A percentile compares a stretch with the other conserved stretches of the same genome.
Evolutionary conservation across 2,329 filamentous ascomycete species (phyloP).

Genomic region (Hymenoscyphus albidus): DNA sequence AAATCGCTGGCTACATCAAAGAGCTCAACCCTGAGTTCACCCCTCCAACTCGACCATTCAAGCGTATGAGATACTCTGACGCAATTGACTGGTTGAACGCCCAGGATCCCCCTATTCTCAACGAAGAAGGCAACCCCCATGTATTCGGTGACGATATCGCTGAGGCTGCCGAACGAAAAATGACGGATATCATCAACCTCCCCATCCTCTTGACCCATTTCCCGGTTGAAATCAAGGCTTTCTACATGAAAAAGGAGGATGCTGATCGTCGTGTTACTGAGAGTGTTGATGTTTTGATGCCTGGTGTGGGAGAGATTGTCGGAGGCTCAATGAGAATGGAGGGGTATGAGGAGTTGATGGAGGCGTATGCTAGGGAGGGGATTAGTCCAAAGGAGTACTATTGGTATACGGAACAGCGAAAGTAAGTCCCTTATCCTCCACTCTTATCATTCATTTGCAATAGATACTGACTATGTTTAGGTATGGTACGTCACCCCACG

Average conservation of each 20-base stretch:
- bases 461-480: constrained; percentile 39
- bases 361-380: constrained; percentile 79
- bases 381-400: constrained; percentile 86
- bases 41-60: constrained; percentile 78
- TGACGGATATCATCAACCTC: constrained; percentile 94
- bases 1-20: constrained; percentile 69
- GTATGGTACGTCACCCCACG: constrained; percentile 85
- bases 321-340: constrained; percentile 96
- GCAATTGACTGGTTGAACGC: constrained; percentile 92
- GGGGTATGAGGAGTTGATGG: constrained; percentile 83
- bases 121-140: constrained; percentile 89
- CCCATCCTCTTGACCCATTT: constrained; percentile 98
- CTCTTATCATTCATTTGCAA: neutral
- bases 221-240: constrained; percentile 95
- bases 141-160: constrained; percentile 96
- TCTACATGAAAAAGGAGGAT: constrained; percentile 94
- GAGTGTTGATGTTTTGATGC: constrained; percentile 82
- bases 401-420: constrained; percentile 95
- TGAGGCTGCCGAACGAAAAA: constrained; percentile 90
- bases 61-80: constrained; percentile 90
- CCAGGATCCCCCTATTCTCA: constrained; percentile 74
- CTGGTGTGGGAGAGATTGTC: constrained; percentile 94
- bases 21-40: constrained; percentile 89
- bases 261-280: constrained; percentile 82
- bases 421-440: constrained; percentile 54